Conservation (phyloP, 179 eudicot species). For the Carnegiea gigantea region DNA sequence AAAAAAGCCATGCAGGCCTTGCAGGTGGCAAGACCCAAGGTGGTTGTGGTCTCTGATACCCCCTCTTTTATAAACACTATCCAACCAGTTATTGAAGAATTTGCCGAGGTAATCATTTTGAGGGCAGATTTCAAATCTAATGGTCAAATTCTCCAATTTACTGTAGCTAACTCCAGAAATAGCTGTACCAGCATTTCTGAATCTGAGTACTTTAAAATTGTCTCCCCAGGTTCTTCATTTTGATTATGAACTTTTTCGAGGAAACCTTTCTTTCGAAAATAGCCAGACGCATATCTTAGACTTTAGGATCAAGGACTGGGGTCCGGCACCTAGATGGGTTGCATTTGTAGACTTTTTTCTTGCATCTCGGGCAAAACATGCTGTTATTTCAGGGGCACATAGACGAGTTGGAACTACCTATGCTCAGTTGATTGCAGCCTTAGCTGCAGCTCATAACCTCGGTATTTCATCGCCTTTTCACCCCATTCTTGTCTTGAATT, state of each 20-base stretch:
- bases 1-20: constrained; percentile 46
- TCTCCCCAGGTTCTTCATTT: constrained; percentile 75
- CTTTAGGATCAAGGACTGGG: constrained; percentile 92
- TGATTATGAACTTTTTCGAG: constrained; percentile 61
- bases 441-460: constrained; percentile 68
- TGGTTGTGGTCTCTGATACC: constrained; percentile 85
- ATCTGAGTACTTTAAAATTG: not conserved
- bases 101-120: constrained; percentile 62
- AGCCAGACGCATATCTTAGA: constrained; percentile 26
- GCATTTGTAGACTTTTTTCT: constrained; percentile 98
- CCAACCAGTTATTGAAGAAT: constrained; percentile 45
- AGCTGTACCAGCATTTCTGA: not conserved
- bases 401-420: constrained; percentile 96
- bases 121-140: not conserved
- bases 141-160: not conserved
- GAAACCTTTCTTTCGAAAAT: constrained; percentile 48
- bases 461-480: constrained; percentile 39
- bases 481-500: not conserved
- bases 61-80: constrained; percentile 58
- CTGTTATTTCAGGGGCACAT: constrained; percentile 89
- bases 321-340: constrained; percentile 99
- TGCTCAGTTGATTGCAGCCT: constrained; percentile 86
- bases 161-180: not conserved
- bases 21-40: constrained; percentile 48
- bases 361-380: constrained; percentile 84